phyloP scores from a whole-genome alignment of 371 early-diverging fungal genomes.

The Apophysomyces trapeziformis region DNA sequence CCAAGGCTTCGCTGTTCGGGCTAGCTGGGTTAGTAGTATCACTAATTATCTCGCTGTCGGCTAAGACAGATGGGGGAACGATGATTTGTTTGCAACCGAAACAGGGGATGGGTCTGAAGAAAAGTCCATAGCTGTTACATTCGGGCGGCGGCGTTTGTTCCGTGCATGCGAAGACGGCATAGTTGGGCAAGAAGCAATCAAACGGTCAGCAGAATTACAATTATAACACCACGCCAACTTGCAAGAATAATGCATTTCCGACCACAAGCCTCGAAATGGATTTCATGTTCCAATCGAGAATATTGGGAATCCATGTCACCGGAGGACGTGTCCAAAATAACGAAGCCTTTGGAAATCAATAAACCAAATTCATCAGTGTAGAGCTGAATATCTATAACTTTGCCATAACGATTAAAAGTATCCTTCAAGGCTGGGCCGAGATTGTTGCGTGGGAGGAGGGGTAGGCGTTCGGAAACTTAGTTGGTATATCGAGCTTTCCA shows the following conservation, averaged over 20 bases:
- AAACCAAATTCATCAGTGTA: neutral
- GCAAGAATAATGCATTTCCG: too few relatives aligned
- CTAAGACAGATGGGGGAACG: neutral
- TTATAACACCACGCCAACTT: neutral
- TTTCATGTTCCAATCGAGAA: too few relatives aligned
- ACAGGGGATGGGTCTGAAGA: neutral
- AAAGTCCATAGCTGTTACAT: neutral
- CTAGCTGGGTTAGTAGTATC: too few relatives aligned
- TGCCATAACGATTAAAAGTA: slow-evolving; percentile 4
- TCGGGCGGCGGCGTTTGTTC: neutral
- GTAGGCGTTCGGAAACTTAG: too few relatives aligned
- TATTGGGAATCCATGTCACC: too few relatives aligned
- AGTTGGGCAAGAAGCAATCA: neutral
- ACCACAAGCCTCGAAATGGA: too few relatives aligned
- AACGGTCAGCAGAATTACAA: neutral
- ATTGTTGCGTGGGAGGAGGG: neutral
- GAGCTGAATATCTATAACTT: neutral
- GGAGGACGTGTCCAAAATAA: neutral
- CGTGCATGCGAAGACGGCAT: neutral
- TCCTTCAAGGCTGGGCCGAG: neutral
- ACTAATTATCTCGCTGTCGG: too few relatives aligned
- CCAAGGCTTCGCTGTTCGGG: too few relatives aligned
- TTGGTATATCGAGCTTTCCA: neutral
- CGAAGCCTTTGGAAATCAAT: neutral
- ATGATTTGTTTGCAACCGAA: neutral